Evolutionary conservation across 495 filamentous ascomycete genomes (phyloP).

Genomic region (Xylaria sp.): DNA sequence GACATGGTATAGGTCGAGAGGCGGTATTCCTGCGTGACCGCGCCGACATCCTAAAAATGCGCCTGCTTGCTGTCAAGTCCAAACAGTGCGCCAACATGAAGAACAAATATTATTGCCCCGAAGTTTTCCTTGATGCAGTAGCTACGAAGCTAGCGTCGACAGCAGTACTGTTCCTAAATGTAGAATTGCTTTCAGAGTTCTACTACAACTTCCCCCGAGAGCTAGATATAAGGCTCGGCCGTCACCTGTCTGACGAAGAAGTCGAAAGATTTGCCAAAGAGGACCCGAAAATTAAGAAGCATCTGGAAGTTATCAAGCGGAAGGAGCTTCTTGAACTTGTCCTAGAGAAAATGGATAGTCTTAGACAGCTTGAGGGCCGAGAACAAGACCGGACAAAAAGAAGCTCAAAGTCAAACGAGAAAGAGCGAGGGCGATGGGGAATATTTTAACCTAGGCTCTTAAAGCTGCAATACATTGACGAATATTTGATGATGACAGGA

Average conservation of each 20-base stretch:
- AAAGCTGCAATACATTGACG: conserved; percentile 6
- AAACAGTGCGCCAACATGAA: conserved; percentile 81
- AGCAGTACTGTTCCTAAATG: conserved; percentile 96
- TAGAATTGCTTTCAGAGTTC: conserved; percentile 95
- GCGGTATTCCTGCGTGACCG: conserved; percentile 92
- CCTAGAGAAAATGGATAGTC: conserved; percentile 88
- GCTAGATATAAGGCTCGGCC: conserved; percentile 84
- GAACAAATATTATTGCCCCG: conserved; percentile 96
- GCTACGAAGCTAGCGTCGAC: conserved; percentile 94
- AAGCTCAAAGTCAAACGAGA: conserved; percentile 35
- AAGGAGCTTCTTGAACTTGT: conserved; percentile 95
- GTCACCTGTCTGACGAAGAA: conserved; percentile 76
- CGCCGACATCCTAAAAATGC: conserved; percentile 86
- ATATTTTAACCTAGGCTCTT: conserved; percentile 35
- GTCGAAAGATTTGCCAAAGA: conserved; percentile 91
- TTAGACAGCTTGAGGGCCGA: conserved; percentile 74
- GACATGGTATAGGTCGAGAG: conserved; percentile 71
- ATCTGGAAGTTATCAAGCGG: conserved; percentile 87
- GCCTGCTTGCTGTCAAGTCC: conserved; percentile 81
- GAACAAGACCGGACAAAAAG: conserved; percentile 36
- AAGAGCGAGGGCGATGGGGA: conserved; percentile 44
- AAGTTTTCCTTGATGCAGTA: conserved; percentile 96
- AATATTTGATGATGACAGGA: conserved; percentile 7
- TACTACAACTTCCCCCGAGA: conserved; percentile 97
- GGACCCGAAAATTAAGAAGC: conserved; percentile 84